phyloP scores from a whole-genome alignment of 441 rosid species.

The Pelargonium cotyledonis region DNA sequence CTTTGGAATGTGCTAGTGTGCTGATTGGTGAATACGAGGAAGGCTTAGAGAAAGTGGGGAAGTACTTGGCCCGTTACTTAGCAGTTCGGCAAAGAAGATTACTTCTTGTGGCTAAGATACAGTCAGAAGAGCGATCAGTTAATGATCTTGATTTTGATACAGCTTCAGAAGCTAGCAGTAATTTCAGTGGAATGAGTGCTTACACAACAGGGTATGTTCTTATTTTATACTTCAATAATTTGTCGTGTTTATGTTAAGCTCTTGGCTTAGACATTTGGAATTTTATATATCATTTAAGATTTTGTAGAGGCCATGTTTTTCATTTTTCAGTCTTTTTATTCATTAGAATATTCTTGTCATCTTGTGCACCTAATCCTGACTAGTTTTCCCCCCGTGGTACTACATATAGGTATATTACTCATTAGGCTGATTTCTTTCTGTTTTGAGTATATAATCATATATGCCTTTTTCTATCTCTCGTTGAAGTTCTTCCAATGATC shows the following conservation, averaged over 20 bases:
- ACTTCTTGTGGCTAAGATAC: constrained; percentile 85
- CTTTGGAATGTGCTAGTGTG: constrained; percentile 65
- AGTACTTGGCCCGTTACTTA: constrained; percentile 85
- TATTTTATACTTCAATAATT: constrained; percentile 1
- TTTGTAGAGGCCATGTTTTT: neutral
- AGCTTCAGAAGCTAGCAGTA: constrained; percentile 87
- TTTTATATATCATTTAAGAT: neutral
- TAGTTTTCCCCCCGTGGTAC: neutral
- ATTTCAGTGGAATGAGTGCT: constrained; percentile 92
- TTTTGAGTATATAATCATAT: neutral
- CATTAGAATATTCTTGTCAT: neutral
- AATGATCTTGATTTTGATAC: constrained; percentile 76
- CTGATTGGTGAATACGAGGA: constrained; percentile 64
- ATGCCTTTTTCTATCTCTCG: neutral
- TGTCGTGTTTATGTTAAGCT: neutral
- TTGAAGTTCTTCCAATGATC: neutral
- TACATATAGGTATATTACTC: neutral
- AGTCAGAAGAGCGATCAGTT: constrained; percentile 55
- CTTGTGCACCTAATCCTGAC: neutral
- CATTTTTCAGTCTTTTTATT: neutral
- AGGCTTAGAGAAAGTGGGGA: constrained; percentile 77
- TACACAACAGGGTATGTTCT: constrained; percentile 66
- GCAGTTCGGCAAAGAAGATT: constrained; percentile 93
- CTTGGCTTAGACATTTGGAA: neutral
- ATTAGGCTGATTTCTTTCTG: neutral